Percentiles rank a stretch among this genome's conserved stretches.
Evolutionary conservation across 2,329 filamentous ascomycete genomes (phyloP).

Genomic region (Paramyrothecium sp.): DNA sequence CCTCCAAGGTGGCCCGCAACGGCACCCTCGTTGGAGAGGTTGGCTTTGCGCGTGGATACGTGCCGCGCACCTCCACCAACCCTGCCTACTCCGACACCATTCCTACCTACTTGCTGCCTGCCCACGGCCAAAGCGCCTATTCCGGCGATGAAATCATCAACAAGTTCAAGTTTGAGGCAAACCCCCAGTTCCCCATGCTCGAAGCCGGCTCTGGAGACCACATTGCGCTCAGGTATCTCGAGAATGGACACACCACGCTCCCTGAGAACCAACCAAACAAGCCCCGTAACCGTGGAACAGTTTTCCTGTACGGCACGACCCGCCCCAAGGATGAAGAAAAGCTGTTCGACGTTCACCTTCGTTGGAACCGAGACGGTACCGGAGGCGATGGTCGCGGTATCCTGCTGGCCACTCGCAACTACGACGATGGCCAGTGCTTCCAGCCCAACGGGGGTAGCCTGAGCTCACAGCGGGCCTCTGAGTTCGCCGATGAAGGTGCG

Average conservation of each 20-base stretch:
- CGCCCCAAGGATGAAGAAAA: conserved; percentile 51
- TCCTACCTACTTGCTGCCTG: conserved; percentile 65
- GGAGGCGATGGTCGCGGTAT: conserved; percentile 77
- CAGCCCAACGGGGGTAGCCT: conserved; percentile 66
- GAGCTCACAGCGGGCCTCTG: conserved; percentile 54
- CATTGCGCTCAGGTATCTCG: conserved; percentile 66
- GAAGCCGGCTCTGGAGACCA: conserved; percentile 58
- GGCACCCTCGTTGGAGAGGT: conserved; percentile 69
- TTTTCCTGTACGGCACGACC: conserved; percentile 72
- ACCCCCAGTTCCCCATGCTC: conserved; percentile 61
- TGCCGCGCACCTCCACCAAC: conserved; percentile 48
- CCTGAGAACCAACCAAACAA: conserved; percentile 56
- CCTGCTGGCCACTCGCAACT: conserved; percentile 76
- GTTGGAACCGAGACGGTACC: conserved; percentile 77
- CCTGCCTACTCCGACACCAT: conserved; percentile 55
- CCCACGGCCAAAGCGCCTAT: conserved; percentile 61
- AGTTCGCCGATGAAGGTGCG: conserved; percentile 53
- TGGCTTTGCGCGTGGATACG: conserved; percentile 75
- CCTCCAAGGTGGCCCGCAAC: conserved; percentile 68
- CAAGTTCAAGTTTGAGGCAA: conserved; percentile 31
- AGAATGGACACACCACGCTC: conserved; percentile 74
- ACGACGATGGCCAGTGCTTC: conserved; percentile 88
- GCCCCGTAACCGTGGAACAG: conserved; percentile 64
- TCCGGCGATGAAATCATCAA: conserved; percentile 53
- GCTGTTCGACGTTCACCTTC: conserved; percentile 64